Evolutionary conservation across 2,329 filamentous ascomycete genomes (phyloP), one percentile per base, ranked within the genome.

Genomic region (Tetracladium maxilliforme): DNA sequence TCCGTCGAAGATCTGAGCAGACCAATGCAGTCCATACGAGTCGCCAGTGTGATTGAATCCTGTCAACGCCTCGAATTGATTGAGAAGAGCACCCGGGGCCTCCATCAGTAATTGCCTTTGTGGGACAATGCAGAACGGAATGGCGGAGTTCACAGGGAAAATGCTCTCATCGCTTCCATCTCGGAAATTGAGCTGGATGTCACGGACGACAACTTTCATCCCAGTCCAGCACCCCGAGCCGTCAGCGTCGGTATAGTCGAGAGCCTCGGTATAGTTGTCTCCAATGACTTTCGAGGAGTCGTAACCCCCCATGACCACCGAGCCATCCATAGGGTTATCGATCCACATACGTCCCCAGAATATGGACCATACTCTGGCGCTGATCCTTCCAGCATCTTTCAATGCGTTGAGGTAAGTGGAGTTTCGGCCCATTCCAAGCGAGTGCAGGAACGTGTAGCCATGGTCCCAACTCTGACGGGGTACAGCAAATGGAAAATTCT

Each of bases 141-240:
- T n/a, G n/a, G n/a, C n/a, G n/a, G n/a, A n/a, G n/a, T n/a, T n/a
- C n/a, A n/a, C n/a, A n/a, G n/a, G n/a, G 10, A 43, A 41, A 14
- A 50, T 36, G 29, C 44, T 47, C 16, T 26, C 30, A 12, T 47
- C 33, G 21, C 40, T 47, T 14, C 44, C 43, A 31, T 47, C 48
- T 4, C 39, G 36, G 31, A 43, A 47, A 31, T 47, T 42, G 30
- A 48, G 34, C n/a, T 35, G 27, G 9, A 49, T 40, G 28, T 48
- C 41, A 14, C 32, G 28, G 15, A 48, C 39, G 14, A 32, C 31
- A 13, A 45, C 35, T 3, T 45, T 14, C 39, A 49, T 36, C 12
- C 36, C 36, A n/a, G 44, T 43, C 5, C 34, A 13, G 28, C 44
- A 48, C 5, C 14, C 24, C 14, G 22, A 27, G 11, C 17, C 27